A percentile compares a stretch with the other conserved stretches of the same genome.
These are phyloP conservation scores for Phycomyces nitens DNA, from an alignment of 192 early-diverging fungal genomes.

Conservation along the genomic window DNA sequence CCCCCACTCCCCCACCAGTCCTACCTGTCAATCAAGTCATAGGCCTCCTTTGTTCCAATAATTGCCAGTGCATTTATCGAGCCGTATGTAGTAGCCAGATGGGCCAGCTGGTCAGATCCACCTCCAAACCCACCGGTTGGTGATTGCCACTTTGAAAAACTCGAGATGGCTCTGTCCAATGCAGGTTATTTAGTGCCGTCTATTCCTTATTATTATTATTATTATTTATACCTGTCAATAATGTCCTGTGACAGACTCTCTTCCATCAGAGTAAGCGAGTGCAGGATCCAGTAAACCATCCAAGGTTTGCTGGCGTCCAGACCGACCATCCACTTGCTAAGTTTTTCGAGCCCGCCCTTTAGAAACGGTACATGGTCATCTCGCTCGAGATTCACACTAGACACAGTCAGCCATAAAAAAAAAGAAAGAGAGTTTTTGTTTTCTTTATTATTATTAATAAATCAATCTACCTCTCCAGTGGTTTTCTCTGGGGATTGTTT, in stretches of 20 bases:
- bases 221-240: slow-evolving; percentile 44
- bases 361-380: slow-evolving; percentile 59
- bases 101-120: slow-evolving; percentile 79
- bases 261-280: slow-evolving; percentile 77
- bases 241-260: slow-evolving; percentile 45
- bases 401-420: slow-evolving; percentile 12
- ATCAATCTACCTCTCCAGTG: slow-evolving; percentile 22
- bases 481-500: slow-evolving; percentile 11
- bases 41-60: slow-evolving; percentile 71
- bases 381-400: slow-evolving; percentile 49
- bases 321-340: slow-evolving; percentile 53
- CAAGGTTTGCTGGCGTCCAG: slow-evolving; percentile 90
- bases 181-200: no score
- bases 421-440: neutral
- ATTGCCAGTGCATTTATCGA: slow-evolving; percentile 79
- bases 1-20: no score
- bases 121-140: slow-evolving; percentile 83
- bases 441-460: neutral
- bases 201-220: no score
- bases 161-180: slow-evolving; percentile 49
- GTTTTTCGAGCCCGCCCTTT: slow-evolving; percentile 39
- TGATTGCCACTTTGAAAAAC: slow-evolving; percentile 63
- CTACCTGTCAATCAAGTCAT: slow-evolving; percentile 59
- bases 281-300: slow-evolving; percentile 89
- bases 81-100: slow-evolving; percentile 88